These are phyloP conservation scores for Paraconiothyrium brasiliense DNA, from an alignment of 2,329 filamentous ascomycete genomes.

Conservation along the genomic window DNA sequence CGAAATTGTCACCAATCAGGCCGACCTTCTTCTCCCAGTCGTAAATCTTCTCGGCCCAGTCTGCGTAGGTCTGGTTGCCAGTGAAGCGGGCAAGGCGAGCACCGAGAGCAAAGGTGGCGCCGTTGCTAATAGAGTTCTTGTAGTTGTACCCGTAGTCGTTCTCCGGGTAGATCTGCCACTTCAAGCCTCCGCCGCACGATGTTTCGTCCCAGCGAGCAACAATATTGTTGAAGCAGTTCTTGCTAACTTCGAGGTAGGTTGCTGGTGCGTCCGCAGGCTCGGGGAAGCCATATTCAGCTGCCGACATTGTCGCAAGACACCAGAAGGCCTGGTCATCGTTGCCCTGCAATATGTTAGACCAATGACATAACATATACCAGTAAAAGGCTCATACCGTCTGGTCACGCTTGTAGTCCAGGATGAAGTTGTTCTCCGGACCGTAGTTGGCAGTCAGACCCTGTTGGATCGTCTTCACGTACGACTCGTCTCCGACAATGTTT, in stretches of 20 bases:
- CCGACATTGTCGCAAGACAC: constrained; percentile 73
- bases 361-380: not conserved
- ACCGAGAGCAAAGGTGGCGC: constrained; percentile 82
- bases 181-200: constrained; percentile 75
- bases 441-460: constrained; percentile 55
- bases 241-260: constrained; percentile 70
- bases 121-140: constrained; percentile 84
- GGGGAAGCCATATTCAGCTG: constrained; percentile 74
- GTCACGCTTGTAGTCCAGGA: constrained; percentile 52
- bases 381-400: constrained; percentile 34
- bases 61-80: constrained; percentile 63
- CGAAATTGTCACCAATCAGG: constrained; percentile 60
- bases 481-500: constrained; percentile 56
- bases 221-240: constrained; percentile 78
- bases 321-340: constrained; percentile 82
- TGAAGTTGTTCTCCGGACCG: constrained; percentile 54
- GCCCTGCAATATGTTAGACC: constrained; percentile 55
- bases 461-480: constrained; percentile 54
- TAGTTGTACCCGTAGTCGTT: constrained; percentile 80
- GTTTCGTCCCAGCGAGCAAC: constrained; percentile 73
- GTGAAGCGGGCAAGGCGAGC: constrained; percentile 78
- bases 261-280: constrained; percentile 59
- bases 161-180: constrained; percentile 82
- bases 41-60: constrained; percentile 75
- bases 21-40: constrained; percentile 62